Base-by-base conservation (phyloP, 2,329 filamentous ascomycete species). In the Dothideomycetes sp. region DNA sequence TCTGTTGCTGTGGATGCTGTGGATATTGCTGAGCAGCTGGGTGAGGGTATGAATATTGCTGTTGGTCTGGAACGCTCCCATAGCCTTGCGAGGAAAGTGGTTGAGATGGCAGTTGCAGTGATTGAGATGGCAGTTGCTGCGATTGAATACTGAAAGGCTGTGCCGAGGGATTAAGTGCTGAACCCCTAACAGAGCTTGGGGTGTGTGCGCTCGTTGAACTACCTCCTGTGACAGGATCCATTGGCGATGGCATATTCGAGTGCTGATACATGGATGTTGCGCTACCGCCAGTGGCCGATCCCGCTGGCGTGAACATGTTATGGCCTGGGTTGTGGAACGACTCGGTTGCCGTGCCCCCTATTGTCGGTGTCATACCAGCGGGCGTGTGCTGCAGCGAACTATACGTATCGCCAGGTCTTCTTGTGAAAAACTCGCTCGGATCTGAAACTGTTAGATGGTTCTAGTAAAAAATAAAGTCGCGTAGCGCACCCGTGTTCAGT, bases 51-150 rank as follows among this genome's bases (percentile, higher is more conserved):
- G 37, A 17, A 4, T 34, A 29, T 32, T 29, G 14, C 22, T 18
- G 34, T 18, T 5, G 30, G 34, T 22, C 22, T 37, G 4, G 30
- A 33, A 12, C 29, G 39, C 19, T 41, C 34, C 17, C 36, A 34
- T 19, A 41, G 11, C 39, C 14, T 29, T 34, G 34, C 2, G 39
- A 12, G 11, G 18, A 37, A 18, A 33, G 3, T 9, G 19, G 27
- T 12, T 27, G 22, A 27, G 22, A 27, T 27, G 22, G 12, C 22
- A 27, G 22, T 27, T 27, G 22, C 12, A 7, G 22, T 27, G 12
- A 27, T 7, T 27, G 22, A 12, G 7, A 27, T 7, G 22, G 22
- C 12, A 27, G 12, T 27, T 27, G 22, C 12, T 27, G 22, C 22
- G 22, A 27, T 12, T 7, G 22, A 7, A 12, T 27, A 27, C 22